phyloP scores from a whole-genome alignment of 2,329 filamentous ascomycete genomes.

The Graphilbum sp. region DNA sequence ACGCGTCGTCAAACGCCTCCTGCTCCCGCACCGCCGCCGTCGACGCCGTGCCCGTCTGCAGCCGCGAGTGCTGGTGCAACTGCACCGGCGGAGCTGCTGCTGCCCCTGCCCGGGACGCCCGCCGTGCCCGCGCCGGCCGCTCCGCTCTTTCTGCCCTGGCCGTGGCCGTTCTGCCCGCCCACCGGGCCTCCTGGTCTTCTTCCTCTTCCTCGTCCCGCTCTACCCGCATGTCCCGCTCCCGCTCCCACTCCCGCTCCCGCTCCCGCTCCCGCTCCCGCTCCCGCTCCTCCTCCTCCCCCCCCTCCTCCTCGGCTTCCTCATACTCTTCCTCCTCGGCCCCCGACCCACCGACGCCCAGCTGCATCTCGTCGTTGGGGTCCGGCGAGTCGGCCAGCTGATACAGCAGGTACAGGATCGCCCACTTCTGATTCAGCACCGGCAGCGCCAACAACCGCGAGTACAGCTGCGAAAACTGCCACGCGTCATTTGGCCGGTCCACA shows the following conservation, averaged over 20 bases:
- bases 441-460: constrained; percentile 82
- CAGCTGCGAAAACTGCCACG: constrained; percentile 74
- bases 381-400: constrained; percentile 63
- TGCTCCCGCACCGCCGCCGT: constrained; percentile 25
- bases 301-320: constrained; percentile 14
- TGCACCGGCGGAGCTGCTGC: background rate
- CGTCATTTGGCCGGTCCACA: constrained; percentile 60
- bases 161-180: constrained; percentile 28
- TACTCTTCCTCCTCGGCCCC: constrained; percentile 2
- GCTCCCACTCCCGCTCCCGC: too few species aligned
- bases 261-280: too few species aligned
- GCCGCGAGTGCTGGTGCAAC: background rate
- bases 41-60: constrained; percentile 8
- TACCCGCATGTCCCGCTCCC: too few species aligned
- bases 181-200: constrained; percentile 15
- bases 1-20: constrained; percentile 33
- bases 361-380: constrained; percentile 35
- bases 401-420: constrained; percentile 86
- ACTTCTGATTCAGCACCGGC: constrained; percentile 87
- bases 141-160: constrained; percentile 22
- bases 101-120: too few species aligned
- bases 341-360: constrained; percentile 2
- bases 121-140: too few species aligned
- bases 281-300: too few species aligned
- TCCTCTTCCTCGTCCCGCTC: too few species aligned